phyloP scores from a whole-genome alignment of 2,329 filamentous ascomycete species.

The Cladophialophora psammophila region DNA sequence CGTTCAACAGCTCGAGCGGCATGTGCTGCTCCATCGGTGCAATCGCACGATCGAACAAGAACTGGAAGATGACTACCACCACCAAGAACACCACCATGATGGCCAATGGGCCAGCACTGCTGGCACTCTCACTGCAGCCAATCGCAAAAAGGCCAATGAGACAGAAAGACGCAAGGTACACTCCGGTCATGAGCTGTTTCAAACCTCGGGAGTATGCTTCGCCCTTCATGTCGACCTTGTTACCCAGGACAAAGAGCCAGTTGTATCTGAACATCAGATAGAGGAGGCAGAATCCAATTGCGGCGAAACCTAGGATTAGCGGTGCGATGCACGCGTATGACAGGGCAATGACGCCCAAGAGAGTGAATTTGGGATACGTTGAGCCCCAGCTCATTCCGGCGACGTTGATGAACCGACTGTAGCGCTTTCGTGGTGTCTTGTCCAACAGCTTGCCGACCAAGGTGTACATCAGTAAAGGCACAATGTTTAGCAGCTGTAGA shows the following conservation, averaged over 20 bases:
- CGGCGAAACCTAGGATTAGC: conserved; percentile 81
- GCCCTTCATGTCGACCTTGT: conserved; percentile 83
- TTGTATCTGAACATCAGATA: conserved; percentile 92
- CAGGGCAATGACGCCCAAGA: conserved; percentile 85
- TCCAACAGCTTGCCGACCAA: conserved; percentile 37
- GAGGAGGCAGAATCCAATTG: conserved; percentile 77
- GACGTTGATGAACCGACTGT: conserved; percentile 75
- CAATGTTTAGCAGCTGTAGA: conserved; percentile 58
- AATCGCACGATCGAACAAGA: conserved; percentile 59
- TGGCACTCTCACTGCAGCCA: conserved; percentile 50
- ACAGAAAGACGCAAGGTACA: conserved; percentile 84
- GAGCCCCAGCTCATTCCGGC: conserved; percentile 84
- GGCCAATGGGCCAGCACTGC: conserved; percentile 69
- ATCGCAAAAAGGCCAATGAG: conserved; percentile 85
- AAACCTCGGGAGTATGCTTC: conserved; percentile 85
- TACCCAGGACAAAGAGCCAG: conserved; percentile 82
- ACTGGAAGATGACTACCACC: conserved; percentile 76
- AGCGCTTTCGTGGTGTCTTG: conserved; percentile 76
- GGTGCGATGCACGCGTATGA: conserved; percentile 89
- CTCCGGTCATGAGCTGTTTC: conserved; percentile 80
- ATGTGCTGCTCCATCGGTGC: conserved; percentile 66
- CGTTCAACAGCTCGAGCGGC: conserved; percentile 66
- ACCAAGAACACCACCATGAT: conserved; percentile 78
- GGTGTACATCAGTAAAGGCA: conserved; percentile 36
- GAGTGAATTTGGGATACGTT: conserved; percentile 81